A percentile compares a stretch with the other conserved stretches of the same genome.
Evolutionary conservation across 139 green algal species (phyloP).

Genomic region (Picochlorum costavermella): DNA sequence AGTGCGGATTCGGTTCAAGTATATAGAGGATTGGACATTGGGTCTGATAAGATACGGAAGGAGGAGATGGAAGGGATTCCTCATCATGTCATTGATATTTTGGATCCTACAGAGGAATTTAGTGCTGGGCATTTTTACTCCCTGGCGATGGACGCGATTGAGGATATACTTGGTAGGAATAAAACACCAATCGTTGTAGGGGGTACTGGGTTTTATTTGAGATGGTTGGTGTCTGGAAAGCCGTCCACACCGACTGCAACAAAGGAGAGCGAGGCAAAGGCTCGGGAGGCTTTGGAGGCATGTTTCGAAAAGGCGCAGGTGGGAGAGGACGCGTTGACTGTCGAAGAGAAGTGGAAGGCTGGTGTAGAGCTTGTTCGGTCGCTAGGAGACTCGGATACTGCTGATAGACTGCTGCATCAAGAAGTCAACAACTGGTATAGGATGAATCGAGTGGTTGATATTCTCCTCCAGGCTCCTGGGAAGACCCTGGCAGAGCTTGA

Average conservation of each 20-base stretch:
- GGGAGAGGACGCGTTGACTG: not conserved
- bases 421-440: constrained; percentile 90
- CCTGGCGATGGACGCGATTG: constrained; percentile 39
- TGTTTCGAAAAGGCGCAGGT: constrained; percentile 9
- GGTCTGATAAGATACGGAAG: constrained; percentile 75
- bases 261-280: constrained; percentile 33
- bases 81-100: constrained; percentile 88
- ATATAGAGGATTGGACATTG: constrained; percentile 81
- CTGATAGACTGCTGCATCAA: constrained; percentile 32
- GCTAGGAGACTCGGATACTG: constrained; percentile 49
- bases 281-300: constrained; percentile 24
- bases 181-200: constrained; percentile 81
- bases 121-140: constrained; percentile 78
- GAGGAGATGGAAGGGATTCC: constrained; percentile 57
- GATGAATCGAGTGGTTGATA: constrained; percentile 63
- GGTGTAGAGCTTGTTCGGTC: constrained; percentile 39
- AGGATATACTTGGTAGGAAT: constrained; percentile 53
- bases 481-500: constrained; percentile 29
- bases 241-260: constrained; percentile 44
- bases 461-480: constrained; percentile 53
- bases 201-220: constrained; percentile 91
- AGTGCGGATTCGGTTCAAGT: constrained; percentile 93
- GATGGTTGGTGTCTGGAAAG: constrained; percentile 76
- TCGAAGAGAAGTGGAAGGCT: constrained; percentile 53
- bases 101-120: constrained; percentile 63